Evolutionary conservation across 805 yeast genomes (phyloP), one percentile per base, ranked within the genome.

Genomic region (Candida gorgasii): DNA sequence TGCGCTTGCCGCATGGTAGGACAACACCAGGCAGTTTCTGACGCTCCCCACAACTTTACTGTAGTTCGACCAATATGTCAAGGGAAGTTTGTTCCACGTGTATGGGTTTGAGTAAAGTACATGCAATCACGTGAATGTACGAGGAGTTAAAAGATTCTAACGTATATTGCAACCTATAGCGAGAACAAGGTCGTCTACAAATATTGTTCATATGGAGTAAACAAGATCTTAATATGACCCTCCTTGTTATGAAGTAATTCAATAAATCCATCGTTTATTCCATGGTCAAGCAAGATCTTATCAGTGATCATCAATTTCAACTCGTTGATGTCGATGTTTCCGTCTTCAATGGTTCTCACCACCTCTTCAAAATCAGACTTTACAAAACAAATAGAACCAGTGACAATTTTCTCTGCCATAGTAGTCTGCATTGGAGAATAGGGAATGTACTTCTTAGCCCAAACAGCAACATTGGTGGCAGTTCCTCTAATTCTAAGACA

Each of bases 391-490:
- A 80, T 79, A 1, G 85, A 79, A 2, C 86, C 87, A 32, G 79
- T 71, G 27, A 77, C 62, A 35, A 58, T 59, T 53, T 78, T 81
- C 55, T 82, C 87, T 41, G 72, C 70, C 50, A 72, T 62, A 4
- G 84, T 75, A 14, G 78, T 59, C 47, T 69, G 72, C 82, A 78
- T 80, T 42, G 83, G 84, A 48, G 67, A 67, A 54, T 72, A 75
- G 12, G 63, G 64, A 18, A 75, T 61, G 6, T 79, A 72, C 27
- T 69, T 63, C 35, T 72, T 68, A 15, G 82, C 79, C 84, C 85
- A 82, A 33, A 82, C 76, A 4, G 87, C 87, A 42, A 82, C 74
- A 57, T 81, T 82, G 22, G 79, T 77, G n/a, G 80, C 76, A 2
- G 68, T 65, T 34, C 87, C 87, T 47, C 76, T 70, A 5, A 78